Evolutionary conservation across 2,329 filamentous ascomycete species (phyloP), one percentile per base, ranked within the genome.

Genomic region (Chaetoscypha palmicola): DNA sequence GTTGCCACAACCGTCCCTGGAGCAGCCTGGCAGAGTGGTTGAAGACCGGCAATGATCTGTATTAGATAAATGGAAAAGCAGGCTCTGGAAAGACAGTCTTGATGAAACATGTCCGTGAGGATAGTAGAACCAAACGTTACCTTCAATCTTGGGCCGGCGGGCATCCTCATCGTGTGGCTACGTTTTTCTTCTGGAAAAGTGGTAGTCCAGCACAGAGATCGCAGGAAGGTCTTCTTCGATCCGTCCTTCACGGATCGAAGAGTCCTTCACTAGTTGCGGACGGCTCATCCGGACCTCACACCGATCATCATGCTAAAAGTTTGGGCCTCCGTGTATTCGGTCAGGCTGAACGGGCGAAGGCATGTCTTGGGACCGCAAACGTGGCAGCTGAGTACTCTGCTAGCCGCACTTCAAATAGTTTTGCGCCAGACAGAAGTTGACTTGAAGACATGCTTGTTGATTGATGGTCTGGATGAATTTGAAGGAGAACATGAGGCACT

Each of bases 61-160:
- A 64, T 39, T 65, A 62, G 65, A 60, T 68, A 23, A 66, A 60
- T 1, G 66, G 66, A 2, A 67, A 70, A 26, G 64, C 69, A 2
- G 70, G 69, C 0, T 67, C 66, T 0, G 70, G 70, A 1, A 73
- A 73, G 47, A 70, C 67, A 0, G 70, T 68, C 0, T 58, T 72
- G 1, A 69, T 70, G 58, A 64, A 66, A 17, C 63, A 65, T 26
- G 32, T 38, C 26, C 32, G 19, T 24, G 34, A 38, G 2, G 32
- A 44, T 38, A 11, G 19, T 7, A 37, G 24, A 22, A 41, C 38
- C 5, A 3, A 22, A 20, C 16, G 22, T 7, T 37, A 37, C 20
- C 11, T 37, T 12, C 10, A 19, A 10, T 11, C 12, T 11, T 37
- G 34, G 34, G 20, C 17, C 7, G 11, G 23, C 11, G 12, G 3